Conservation (phyloP, 306 rosid species). For the Corylus heterophylla region DNA sequence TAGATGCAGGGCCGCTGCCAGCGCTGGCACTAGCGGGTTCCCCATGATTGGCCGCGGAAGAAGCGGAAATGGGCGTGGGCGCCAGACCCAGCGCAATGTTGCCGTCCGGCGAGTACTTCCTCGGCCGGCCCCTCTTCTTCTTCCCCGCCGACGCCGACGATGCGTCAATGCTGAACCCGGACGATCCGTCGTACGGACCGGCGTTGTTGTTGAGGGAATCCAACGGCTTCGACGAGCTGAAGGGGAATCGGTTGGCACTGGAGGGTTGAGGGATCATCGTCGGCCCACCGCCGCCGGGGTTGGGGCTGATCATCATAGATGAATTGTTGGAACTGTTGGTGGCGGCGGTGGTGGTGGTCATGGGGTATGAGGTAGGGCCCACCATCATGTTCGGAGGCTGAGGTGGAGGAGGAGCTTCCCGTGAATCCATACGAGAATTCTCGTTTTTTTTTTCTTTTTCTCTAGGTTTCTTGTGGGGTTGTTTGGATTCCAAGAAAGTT, state of each 20-base stretch:
- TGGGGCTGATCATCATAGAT: slow-evolving; percentile 47
- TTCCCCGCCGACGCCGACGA: slow-evolving; percentile 30
- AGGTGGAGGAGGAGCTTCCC: slow-evolving; percentile 42
- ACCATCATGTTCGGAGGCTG: slow-evolving; percentile 49
- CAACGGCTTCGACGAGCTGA: slow-evolving; percentile 42
- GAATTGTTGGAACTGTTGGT: slow-evolving; percentile 17
- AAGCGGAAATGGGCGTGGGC: slow-evolving; percentile 47
- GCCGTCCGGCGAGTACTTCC: slow-evolving; percentile 72
- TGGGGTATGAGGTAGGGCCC: slow-evolving; percentile 47
- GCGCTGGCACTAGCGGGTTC: slow-evolving; percentile 47
- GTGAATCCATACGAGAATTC: slow-evolving; percentile 61
- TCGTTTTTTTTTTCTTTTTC: neutral
- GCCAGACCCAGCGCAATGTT: slow-evolving; percentile 67
- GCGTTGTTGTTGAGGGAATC: slow-evolving; percentile 34
- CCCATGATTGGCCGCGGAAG: slow-evolving; percentile 41
- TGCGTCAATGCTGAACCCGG: slow-evolving; percentile 46
- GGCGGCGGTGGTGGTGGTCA: neutral
- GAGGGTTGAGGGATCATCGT: slow-evolving; percentile 46
- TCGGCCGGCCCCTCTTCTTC: slow-evolving; percentile 92
- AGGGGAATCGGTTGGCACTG: slow-evolving; percentile 61
- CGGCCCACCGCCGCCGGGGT: slow-evolving; percentile 34
- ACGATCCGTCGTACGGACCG: slow-evolving; percentile 59
- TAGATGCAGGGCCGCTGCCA: slow-evolving; percentile 19
- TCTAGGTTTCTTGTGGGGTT: neutral
- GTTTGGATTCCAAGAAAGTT: slow-evolving; percentile 12